These are phyloP conservation scores for Ceratocystis cubensis DNA, from an alignment of 2,329 filamentous ascomycete species.

Conservation along the genomic window DNA sequence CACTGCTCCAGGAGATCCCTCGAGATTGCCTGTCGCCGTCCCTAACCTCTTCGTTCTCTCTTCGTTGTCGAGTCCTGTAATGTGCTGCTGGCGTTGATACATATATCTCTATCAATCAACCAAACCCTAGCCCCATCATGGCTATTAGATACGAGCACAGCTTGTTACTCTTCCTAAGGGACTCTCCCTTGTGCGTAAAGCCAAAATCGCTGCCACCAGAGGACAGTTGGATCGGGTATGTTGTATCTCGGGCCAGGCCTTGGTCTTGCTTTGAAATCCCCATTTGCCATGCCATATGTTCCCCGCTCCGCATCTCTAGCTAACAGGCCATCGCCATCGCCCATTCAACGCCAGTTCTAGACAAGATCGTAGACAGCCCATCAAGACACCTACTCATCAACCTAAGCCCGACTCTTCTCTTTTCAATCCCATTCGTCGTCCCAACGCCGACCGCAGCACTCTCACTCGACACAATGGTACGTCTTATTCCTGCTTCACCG, in stretches of 20 bases:
- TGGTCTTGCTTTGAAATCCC: background rate
- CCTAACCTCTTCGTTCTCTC: background rate
- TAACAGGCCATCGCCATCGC: background rate
- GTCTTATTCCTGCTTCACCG: background rate
- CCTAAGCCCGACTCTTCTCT: slow-evolving; percentile 23
- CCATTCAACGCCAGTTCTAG: slow-evolving; percentile 6
- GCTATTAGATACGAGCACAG: slow-evolving; percentile 58
- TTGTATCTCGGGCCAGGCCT: background rate
- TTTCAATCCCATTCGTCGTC: slow-evolving; percentile 19
- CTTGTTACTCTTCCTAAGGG: slow-evolving; percentile 59
- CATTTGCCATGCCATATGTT: background rate
- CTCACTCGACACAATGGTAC: slow-evolving; percentile 13
- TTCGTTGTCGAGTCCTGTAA: background rate
- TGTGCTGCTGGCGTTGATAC: slow-evolving; percentile 5
- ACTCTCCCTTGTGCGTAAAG: slow-evolving; percentile 73
- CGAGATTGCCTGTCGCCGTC: background rate
- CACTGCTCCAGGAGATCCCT: background rate
- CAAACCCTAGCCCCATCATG: slow-evolving; percentile 7
- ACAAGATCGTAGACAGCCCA: slow-evolving; percentile 10
- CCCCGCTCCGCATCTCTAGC: background rate
- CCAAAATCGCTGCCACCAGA: slow-evolving; percentile 67
- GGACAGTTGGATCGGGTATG: slow-evolving; percentile 95
- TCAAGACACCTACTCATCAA: slow-evolving; percentile 19
- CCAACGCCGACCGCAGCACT: slow-evolving; percentile 10
- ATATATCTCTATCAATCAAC: background rate